Evolutionary conservation across 1,284 basidiomycete genomes (phyloP).

Genomic region (Chalciporus sp.): DNA sequence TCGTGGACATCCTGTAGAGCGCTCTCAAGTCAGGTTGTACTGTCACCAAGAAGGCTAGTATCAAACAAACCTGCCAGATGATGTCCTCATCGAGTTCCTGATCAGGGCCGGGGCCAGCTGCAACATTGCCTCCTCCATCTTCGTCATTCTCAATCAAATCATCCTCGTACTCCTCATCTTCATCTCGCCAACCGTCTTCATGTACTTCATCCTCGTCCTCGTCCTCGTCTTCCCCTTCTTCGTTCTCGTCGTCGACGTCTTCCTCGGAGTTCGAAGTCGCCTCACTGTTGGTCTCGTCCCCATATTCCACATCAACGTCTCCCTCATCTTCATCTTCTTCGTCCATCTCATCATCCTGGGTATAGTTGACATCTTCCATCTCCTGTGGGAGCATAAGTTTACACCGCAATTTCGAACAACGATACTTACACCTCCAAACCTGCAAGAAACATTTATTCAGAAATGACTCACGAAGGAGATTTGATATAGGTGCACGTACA

Average conservation of each 20-base stretch:
- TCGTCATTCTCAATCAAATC: slow-evolving; percentile 58
- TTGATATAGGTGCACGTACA: slow-evolving; percentile 55
- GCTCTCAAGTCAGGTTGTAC: slow-evolving; percentile 7
- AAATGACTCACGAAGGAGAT: neutral
- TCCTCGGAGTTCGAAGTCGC: slow-evolving; percentile 75
- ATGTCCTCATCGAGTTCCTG: slow-evolving; percentile 56
- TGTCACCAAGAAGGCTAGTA: neutral
- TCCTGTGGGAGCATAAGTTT: slow-evolving; percentile 50
- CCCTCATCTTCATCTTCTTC: slow-evolving; percentile 81
- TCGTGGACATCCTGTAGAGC: slow-evolving; percentile 56
- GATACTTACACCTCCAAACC: slow-evolving; percentile 77
- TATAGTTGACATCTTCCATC: slow-evolving; percentile 76
- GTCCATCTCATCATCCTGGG: slow-evolving; percentile 77
- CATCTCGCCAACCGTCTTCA: slow-evolving; percentile 68
- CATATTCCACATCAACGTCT: slow-evolving; percentile 87
- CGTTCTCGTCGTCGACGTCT: slow-evolving; percentile 55
- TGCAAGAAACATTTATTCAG: slow-evolving; percentile 25
- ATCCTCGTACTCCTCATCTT: slow-evolving; percentile 64
- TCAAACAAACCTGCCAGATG: slow-evolving; percentile 69
- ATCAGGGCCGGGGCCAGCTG: slow-evolving; percentile 40
- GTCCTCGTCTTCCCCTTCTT: slow-evolving; percentile 61
- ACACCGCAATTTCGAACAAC: neutral
- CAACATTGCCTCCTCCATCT: slow-evolving; percentile 48
- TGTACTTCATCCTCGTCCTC: slow-evolving; percentile 63
- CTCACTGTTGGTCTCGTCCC: slow-evolving; percentile 78